These are phyloP conservation scores for Calonectria pauciramosa DNA, from an alignment of 2,329 filamentous ascomycete genomes.

Conservation along the genomic window DNA sequence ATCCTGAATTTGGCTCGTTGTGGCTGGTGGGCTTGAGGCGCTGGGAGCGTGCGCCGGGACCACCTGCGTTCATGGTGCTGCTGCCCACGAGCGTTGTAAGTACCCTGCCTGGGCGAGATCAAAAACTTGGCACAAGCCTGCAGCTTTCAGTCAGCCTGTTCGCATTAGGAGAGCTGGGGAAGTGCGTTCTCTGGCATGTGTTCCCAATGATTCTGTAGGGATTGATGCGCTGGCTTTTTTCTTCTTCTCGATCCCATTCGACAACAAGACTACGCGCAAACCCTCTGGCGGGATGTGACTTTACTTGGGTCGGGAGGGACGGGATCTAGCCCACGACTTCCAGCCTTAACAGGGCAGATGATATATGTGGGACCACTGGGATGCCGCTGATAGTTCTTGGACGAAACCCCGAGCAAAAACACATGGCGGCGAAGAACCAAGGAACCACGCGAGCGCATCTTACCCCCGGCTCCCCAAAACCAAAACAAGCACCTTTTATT, in stretches of 20 bases:
- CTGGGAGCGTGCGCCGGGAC: not conserved
- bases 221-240: not conserved
- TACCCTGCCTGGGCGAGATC: not conserved
- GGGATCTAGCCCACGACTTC: not conserved
- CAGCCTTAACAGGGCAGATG: not conserved
- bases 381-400: not conserved
- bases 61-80: not conserved
- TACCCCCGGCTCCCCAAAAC: not conserved
- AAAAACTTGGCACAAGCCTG: not conserved
- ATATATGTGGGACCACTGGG: not conserved
- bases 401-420: not conserved
- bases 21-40: slow-evolving; percentile 6
- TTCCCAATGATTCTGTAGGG: not conserved
- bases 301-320: not conserved
- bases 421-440: not conserved
- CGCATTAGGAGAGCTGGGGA: not conserved
- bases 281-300: slow-evolving; percentile 10
- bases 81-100: not conserved
- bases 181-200: not conserved
- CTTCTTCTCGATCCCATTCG: not conserved
- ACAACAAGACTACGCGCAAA: not conserved
- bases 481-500: not conserved
- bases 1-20: slow-evolving; percentile 29
- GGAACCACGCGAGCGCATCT: not conserved
- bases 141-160: not conserved